phyloP scores from a whole-genome alignment of 2,329 filamentous ascomycete species.

The Trichoderma sp. region DNA sequence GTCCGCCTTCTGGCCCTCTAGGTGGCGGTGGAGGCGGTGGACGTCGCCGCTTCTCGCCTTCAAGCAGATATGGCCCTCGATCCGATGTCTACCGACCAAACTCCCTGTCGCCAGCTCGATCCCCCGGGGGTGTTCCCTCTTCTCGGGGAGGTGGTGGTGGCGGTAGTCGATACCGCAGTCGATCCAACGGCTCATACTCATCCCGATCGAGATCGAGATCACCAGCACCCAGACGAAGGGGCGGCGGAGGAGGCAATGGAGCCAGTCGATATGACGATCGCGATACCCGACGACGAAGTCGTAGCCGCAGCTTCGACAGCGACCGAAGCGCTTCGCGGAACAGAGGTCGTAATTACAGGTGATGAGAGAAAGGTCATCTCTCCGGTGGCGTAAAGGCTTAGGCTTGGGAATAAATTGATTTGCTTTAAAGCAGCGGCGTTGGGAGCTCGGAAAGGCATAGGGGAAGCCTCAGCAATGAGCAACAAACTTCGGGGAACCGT shows the following conservation, averaged over 20 bases:
- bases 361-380: slow-evolving; percentile 8
- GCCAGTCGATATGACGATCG: slow-evolving; percentile 26
- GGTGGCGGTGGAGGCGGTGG: slow-evolving; percentile 37
- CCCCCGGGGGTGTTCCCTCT: slow-evolving; percentile 42
- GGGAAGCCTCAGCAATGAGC: background rate
- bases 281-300: slow-evolving; percentile 44
- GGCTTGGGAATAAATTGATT: background rate
- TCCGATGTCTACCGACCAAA: slow-evolving; percentile 63
- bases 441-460: slow-evolving; percentile 4
- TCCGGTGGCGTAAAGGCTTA: background rate
- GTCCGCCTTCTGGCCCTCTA: slow-evolving; percentile 25
- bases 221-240: slow-evolving; percentile 35
- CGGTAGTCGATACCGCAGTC: slow-evolving; percentile 43
- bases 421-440: slow-evolving; percentile 9
- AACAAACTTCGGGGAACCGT: background rate
- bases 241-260: slow-evolving; percentile 21
- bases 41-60: slow-evolving; percentile 38
- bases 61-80: slow-evolving; percentile 41
- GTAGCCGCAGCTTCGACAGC: slow-evolving; percentile 48
- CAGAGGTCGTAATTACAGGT: slow-evolving; percentile 37
- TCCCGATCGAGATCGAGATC: slow-evolving; percentile 50
- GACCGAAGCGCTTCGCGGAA: slow-evolving; percentile 42
- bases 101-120: slow-evolving; percentile 49
- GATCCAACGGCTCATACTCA: slow-evolving; percentile 44
- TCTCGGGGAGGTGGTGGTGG: slow-evolving; percentile 28